Percentiles rank a stretch among this genome's conserved stretches.
phyloP scores from a whole-genome alignment of 768 basidiomycete species.

The Russula olivacea region DNA sequence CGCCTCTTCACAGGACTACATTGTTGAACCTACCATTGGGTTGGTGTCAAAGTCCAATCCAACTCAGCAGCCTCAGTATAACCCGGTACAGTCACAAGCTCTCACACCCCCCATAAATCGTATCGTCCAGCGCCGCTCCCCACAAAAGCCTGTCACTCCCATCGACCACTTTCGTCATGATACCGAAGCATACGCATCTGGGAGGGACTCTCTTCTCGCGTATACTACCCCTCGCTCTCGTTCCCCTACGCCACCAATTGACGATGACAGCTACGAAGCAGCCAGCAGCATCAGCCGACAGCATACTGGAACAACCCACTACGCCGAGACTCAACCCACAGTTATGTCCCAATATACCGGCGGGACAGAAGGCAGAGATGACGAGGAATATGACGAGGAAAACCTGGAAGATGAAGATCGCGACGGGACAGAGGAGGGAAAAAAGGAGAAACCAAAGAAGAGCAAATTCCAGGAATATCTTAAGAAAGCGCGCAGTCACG shows the following conservation, averaged over 20 bases:
- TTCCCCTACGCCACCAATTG: constrained; percentile 68
- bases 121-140: constrained; percentile 16
- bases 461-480: constrained; percentile 18
- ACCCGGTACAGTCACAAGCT: constrained; percentile 8
- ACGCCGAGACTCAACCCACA: constrained; percentile 9
- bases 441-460: constrained; percentile 17
- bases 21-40: constrained; percentile 1
- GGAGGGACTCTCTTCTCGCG: constrained; percentile 44
- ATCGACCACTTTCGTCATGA: constrained; percentile 61
- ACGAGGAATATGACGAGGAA: background rate
- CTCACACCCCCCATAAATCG: constrained; percentile 19
- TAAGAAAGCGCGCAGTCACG: constrained; percentile 3
- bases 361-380: background rate
- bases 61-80: constrained; percentile 3
- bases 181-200: constrained; percentile 64
- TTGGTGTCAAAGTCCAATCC: constrained; percentile 8
- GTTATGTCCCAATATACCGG: constrained; percentile 9
- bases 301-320: constrained; percentile 37
- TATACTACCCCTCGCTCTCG: constrained; percentile 56
- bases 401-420: constrained; percentile 13
- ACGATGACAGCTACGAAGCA: constrained; percentile 65
- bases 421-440: constrained; percentile 26
- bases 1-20: constrained; percentile 6
- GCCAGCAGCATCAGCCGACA: constrained; percentile 52
- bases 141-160: constrained; percentile 28